A percentile compares a stretch with the other conserved stretches of the same genome.
These are phyloP conservation scores for Mikania micrantha DNA, from an alignment of 129 eudicot genomes.

Conservation along the genomic window DNA sequence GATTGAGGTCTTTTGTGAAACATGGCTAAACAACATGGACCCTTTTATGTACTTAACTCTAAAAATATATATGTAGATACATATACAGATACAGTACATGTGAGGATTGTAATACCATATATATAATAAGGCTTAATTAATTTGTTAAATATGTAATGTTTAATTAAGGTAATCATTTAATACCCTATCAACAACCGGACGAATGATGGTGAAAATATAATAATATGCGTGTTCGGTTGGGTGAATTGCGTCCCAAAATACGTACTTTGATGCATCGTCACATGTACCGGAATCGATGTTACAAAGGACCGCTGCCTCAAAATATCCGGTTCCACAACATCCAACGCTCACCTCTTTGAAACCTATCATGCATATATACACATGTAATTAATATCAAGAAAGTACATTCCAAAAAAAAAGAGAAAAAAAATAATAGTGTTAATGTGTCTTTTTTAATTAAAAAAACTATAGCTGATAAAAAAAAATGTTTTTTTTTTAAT, in stretches of 20 bases:
- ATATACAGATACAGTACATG: too few species aligned
- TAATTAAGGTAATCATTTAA: conserved; percentile 13
- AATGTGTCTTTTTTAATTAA: not conserved
- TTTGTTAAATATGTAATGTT: too few species aligned
- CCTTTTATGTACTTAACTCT: too few species aligned
- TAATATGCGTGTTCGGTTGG: conserved; percentile 43
- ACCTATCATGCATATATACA: conserved; percentile 17
- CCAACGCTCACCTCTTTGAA: conserved; percentile 49
- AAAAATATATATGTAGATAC: too few species aligned
- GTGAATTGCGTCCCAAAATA: conserved; percentile 54
- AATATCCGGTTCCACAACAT: conserved; percentile 56
- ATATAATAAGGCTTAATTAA: too few species aligned
- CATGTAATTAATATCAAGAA: not conserved
- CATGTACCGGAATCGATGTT: conserved; percentile 37
- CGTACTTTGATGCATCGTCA: conserved; percentile 44
- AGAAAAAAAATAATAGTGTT: too few species aligned
- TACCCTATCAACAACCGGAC: conserved; percentile 32
- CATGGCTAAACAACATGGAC: too few species aligned
- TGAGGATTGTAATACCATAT: too few species aligned
- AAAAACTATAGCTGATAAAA: too few species aligned
- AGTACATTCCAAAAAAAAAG: not conserved
- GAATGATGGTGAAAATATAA: conserved; percentile 24
- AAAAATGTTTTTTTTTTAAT: too few species aligned
- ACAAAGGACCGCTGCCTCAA: conserved; percentile 42
- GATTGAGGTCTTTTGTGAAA: too few species aligned